A percentile compares a stretch with the other conserved stretches of the same genome.
phyloP scores from a whole-genome alignment of 768 basidiomycete species.

The Rhizopogon rudus region DNA sequence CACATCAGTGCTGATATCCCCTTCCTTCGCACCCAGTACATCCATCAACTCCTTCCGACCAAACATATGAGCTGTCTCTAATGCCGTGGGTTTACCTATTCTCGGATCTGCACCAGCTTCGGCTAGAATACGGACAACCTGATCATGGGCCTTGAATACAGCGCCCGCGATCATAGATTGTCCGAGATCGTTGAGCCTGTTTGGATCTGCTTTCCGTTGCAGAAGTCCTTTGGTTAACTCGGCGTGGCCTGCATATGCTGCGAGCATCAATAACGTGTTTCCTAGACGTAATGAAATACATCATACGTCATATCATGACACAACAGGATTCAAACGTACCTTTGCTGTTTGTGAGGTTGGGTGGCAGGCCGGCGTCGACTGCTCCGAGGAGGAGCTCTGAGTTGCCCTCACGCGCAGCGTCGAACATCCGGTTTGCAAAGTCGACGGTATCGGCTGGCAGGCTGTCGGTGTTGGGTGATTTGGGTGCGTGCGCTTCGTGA shows the following conservation, averaged over 20 bases:
- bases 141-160: constrained; percentile 68
- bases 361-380: constrained; percentile 63
- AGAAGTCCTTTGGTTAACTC: constrained; percentile 51
- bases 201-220: constrained; percentile 55
- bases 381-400: constrained; percentile 49
- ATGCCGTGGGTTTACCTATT: constrained; percentile 60
- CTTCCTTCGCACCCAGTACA: constrained; percentile 54
- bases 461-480: constrained; percentile 1
- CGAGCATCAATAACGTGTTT: constrained; percentile 77
- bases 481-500: not conserved
- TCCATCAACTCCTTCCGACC: constrained; percentile 49
- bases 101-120: constrained; percentile 56
- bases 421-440: constrained; percentile 68
- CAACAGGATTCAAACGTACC: constrained; percentile 32
- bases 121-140: constrained; percentile 53
- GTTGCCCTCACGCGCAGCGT: constrained; percentile 63
- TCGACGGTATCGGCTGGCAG: constrained; percentile 35
- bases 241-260: constrained; percentile 65
- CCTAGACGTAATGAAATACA: constrained; percentile 34
- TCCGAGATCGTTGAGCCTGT: constrained; percentile 63
- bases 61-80: constrained; percentile 68
- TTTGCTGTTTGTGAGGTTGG: constrained; percentile 69
- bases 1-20: constrained; percentile 35
- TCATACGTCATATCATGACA: not conserved
- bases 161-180: constrained; percentile 76